Evolutionary conservation across 257 asterid species (phyloP).

Genomic region (Nyctanthes arbortristis): DNA sequence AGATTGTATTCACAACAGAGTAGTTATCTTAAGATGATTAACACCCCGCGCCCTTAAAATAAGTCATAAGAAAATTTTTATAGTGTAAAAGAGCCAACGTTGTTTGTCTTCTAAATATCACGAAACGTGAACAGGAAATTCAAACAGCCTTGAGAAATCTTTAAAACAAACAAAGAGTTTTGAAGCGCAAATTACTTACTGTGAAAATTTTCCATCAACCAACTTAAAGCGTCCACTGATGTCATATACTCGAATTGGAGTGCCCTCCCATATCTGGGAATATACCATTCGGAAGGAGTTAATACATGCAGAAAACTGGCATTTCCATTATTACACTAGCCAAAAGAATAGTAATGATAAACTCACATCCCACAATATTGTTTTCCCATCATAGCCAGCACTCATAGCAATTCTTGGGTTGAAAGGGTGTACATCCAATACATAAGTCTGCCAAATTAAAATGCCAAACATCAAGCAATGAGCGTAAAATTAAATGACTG

Average conservation of each 20-base stretch:
- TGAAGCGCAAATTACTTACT: constrained; percentile 53
- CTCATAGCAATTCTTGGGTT: constrained; percentile 99
- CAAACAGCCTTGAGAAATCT: constrained; percentile 6
- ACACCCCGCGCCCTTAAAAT: background rate
- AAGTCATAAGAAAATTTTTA: background rate
- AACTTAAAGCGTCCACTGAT: constrained; percentile 86
- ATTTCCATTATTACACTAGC: constrained; percentile 13
- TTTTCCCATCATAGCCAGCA: constrained; percentile 99
- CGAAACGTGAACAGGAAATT: constrained; percentile 11
- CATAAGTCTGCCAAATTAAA: constrained; percentile 71
- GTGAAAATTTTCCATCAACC: constrained; percentile 98
- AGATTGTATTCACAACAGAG: constrained; percentile 15
- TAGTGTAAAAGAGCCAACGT: background rate
- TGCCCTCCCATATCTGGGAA: constrained; percentile 94
- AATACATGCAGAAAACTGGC: constrained; percentile 16
- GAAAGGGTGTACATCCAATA: constrained; percentile 97
- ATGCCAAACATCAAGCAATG: constrained; percentile 19
- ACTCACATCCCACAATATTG: constrained; percentile 99
- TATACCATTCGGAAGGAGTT: constrained; percentile 24
- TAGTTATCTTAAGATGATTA: constrained; percentile 2
- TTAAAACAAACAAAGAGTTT: constrained; percentile 16
- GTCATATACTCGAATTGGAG: constrained; percentile 75
- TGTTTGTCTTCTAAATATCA: constrained; percentile 11
- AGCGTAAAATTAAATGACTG: constrained; percentile 17
- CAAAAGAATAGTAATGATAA: constrained; percentile 21